phyloP scores from a whole-genome alignment of 2,329 filamentous ascomycete species.

The Penicillium corylophilum region DNA sequence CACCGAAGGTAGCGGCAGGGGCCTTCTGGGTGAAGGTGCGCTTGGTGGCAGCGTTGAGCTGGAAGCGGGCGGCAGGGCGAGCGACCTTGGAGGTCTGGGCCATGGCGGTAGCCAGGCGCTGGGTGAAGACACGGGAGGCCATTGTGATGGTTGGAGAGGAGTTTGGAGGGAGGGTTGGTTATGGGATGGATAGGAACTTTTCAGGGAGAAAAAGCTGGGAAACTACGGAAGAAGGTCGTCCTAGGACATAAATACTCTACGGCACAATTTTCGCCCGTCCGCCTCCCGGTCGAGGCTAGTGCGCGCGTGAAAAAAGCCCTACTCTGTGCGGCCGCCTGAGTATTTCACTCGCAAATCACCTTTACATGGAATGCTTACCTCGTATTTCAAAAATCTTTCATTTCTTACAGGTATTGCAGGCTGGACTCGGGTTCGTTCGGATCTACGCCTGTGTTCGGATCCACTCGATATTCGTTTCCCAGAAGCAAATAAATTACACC shows the following conservation, averaged over 20 bases:
- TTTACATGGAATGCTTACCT: constrained; percentile 20
- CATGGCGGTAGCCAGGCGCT: constrained; percentile 67
- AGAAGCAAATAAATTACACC: neutral
- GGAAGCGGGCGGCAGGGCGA: constrained; percentile 69
- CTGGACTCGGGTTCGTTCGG: constrained; percentile 20
- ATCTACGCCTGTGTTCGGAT: constrained; percentile 1
- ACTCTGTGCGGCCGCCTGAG: constrained; percentile 24
- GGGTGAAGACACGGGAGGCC: constrained; percentile 75
- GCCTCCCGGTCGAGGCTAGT: constrained; percentile 33
- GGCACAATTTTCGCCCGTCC: constrained; percentile 40
- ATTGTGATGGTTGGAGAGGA: constrained; percentile 64
- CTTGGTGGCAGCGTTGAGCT: constrained; percentile 66
- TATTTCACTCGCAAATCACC: constrained; percentile 20
- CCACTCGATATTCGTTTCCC: neutral
- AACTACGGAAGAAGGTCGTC: constrained; percentile 31
- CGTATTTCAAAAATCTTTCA: constrained; percentile 20
- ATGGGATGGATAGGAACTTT: constrained; percentile 31
- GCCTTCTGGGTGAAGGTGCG: constrained; percentile 60
- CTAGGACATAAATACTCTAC: constrained; percentile 39
- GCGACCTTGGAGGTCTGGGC: constrained; percentile 75
- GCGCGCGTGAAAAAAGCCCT: constrained; percentile 31
- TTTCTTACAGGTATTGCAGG: constrained; percentile 14
- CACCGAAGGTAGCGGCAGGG: constrained; percentile 58
- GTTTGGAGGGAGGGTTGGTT: constrained; percentile 18
- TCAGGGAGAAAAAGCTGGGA: constrained; percentile 38